Conservation (phyloP, 257 asterid genomes). For the Penstemon newberryi region DNA sequence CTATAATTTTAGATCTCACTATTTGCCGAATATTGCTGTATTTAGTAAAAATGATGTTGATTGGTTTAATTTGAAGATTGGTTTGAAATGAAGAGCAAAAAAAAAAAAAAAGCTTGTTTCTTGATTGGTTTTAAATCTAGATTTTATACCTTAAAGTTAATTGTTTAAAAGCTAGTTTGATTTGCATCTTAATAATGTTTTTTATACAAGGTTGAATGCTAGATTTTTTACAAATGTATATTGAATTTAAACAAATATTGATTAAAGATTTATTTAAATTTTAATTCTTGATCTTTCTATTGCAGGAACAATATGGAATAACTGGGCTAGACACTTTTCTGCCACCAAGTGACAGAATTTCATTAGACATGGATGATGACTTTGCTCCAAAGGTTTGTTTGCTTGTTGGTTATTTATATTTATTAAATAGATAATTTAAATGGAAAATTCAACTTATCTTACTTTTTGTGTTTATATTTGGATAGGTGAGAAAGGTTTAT, state of each 20-base stretch:
- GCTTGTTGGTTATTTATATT: not conserved
- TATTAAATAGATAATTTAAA: not conserved
- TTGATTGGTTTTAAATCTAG: too few relatives aligned
- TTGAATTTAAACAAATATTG: too few relatives aligned
- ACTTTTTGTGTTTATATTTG: not conserved
- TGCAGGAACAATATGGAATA: slow-evolving; percentile 50
- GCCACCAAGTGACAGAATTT: not conserved
- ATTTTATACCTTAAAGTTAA: too few relatives aligned
- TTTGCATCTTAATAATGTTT: not conserved
- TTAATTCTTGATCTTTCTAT: slow-evolving; percentile 19
- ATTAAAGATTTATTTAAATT: not conserved
- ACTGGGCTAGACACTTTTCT: slow-evolving; percentile 28
- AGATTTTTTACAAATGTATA: too few relatives aligned
- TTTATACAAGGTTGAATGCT: not conserved
- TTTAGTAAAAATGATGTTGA: too few relatives aligned
- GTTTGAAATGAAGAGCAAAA: too few relatives aligned
- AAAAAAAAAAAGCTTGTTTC: too few relatives aligned
- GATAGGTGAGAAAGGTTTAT: slow-evolving; percentile 81
- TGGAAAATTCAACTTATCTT: not conserved
- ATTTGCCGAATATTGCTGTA: too few relatives aligned
- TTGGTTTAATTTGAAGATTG: too few relatives aligned
- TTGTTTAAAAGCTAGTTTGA: too few relatives aligned
- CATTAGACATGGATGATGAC: slow-evolving; percentile 30
- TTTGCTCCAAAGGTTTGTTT: slow-evolving; percentile 61
- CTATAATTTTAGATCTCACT: too few relatives aligned